Evolutionary conservation across 2,329 filamentous ascomycete genomes (phyloP).

Genomic region (Calonectria naviculata): DNA sequence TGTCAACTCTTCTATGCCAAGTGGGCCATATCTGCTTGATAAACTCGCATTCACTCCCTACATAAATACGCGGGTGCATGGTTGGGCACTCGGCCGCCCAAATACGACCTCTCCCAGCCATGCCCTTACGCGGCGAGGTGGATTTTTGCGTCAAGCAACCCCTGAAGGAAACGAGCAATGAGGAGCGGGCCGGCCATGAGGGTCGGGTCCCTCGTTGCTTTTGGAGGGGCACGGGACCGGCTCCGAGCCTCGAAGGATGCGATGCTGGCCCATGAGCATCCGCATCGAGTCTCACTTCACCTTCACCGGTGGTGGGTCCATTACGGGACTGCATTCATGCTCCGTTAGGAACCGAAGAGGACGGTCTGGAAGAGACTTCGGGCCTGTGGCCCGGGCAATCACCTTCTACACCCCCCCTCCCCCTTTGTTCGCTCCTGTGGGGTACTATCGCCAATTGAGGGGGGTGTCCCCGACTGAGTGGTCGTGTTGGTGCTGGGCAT

Average conservation of each 20-base stretch:
- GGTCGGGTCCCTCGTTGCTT: conserved; percentile 24
- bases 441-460: not conserved
- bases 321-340: conserved; percentile 24
- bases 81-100: conserved; percentile 24
- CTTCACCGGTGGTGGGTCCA: conserved; percentile 31
- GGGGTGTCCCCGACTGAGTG: not conserved
- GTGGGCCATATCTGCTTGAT: not conserved
- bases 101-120: conserved; percentile 35
- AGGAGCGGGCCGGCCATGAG: conserved; percentile 21
- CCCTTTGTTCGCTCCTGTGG: not conserved
- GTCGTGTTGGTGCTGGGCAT: conserved; percentile 4
- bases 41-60: not conserved
- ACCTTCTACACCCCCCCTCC: conserved; percentile 19
- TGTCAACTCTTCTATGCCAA: not conserved
- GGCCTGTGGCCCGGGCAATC: conserved; percentile 3
- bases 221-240: conserved; percentile 26
- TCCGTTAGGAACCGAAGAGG: conserved; percentile 34
- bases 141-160: conserved; percentile 34
- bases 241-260: conserved; percentile 30
- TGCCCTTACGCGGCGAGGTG: conserved; percentile 42
- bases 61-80: conserved; percentile 1
- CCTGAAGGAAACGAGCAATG: conserved; percentile 18
- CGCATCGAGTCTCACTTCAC: conserved; percentile 19
- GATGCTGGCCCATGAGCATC: conserved; percentile 20
- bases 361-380: conserved; percentile 20